Conservation (phyloP, 306 rosid genomes). For the Medicago lupulina region DNA sequence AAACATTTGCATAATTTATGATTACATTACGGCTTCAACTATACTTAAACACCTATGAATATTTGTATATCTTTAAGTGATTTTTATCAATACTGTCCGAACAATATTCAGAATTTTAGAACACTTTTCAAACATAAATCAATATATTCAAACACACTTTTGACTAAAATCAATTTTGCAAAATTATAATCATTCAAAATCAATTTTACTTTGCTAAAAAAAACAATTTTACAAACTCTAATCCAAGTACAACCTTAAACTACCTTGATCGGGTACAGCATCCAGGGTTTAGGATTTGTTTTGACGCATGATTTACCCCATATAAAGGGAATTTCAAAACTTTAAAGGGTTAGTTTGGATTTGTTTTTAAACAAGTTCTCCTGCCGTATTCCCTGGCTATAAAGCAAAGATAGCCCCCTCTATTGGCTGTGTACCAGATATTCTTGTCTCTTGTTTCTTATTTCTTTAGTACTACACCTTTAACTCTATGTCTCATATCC, state of each 20-base stretch:
- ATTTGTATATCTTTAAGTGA: background rate
- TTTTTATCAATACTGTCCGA: background rate
- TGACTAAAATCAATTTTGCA: background rate
- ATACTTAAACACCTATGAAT: background rate
- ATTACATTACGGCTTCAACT: background rate
- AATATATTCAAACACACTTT: background rate
- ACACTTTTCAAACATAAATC: background rate
- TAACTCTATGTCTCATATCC: background rate
- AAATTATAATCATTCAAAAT: background rate
- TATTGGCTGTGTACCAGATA: constrained; percentile 10
- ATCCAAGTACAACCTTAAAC: background rate
- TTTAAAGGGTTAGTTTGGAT: constrained; percentile 4
- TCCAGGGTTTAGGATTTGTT: constrained; percentile 9
- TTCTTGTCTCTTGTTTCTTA: constrained; percentile 9
- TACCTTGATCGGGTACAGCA: background rate
- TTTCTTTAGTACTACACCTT: constrained; percentile 16
- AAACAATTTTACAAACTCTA: background rate
- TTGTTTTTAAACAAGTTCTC: background rate
- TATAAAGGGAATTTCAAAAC: background rate
- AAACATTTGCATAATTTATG: background rate
- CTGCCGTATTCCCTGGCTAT: constrained; percentile 1
- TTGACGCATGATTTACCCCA: background rate
- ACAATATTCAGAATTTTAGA: background rate
- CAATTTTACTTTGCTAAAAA: background rate
- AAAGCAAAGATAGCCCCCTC: background rate